phyloP scores from a whole-genome alignment of 345 rosid genomes.

The Ceriops zippeliana region DNA sequence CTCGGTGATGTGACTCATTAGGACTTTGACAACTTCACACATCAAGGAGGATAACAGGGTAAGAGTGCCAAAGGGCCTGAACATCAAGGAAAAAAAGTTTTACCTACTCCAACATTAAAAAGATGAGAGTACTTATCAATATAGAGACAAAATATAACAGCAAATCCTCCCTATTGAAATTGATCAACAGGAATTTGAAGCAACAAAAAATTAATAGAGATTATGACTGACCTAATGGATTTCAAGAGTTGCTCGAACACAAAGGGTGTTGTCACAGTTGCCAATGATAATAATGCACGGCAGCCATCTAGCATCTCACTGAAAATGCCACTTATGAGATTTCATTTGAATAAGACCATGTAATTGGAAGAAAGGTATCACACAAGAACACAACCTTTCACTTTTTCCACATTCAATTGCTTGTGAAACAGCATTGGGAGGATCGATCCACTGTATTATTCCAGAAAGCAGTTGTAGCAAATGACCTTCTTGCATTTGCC shows the following conservation, averaged over 20 bases:
- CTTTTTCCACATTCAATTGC: constrained; percentile 85
- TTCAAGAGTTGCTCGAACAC: constrained; percentile 75
- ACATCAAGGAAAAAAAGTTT: constrained; percentile 27
- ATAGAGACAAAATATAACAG: background rate
- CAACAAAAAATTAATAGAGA: background rate
- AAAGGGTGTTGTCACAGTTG: constrained; percentile 63
- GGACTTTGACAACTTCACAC: constrained; percentile 88
- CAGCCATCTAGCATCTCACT: constrained; percentile 99
- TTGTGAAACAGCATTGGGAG: constrained; percentile 71
- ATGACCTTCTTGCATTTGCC: constrained; percentile 74
- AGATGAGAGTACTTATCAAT: background rate
- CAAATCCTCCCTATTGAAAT: background rate
- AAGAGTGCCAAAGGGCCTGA: constrained; percentile 89
- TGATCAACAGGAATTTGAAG: background rate
- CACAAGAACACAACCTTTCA: constrained; percentile 58
- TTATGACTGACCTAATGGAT: constrained; percentile 61
- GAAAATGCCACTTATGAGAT: constrained; percentile 25
- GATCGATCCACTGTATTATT: constrained; percentile 84
- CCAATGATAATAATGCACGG: constrained; percentile 82
- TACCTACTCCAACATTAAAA: constrained; percentile 2
- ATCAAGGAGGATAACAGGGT: constrained; percentile 71
- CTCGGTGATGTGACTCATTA: constrained; percentile 51
- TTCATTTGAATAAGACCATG: constrained; percentile 18
- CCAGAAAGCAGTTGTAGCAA: constrained; percentile 79
- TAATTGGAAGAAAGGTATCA: constrained; percentile 19